Base-by-base conservation (phyloP, 371 early-diverging fungal species). In the Mucor piriformis region DNA sequence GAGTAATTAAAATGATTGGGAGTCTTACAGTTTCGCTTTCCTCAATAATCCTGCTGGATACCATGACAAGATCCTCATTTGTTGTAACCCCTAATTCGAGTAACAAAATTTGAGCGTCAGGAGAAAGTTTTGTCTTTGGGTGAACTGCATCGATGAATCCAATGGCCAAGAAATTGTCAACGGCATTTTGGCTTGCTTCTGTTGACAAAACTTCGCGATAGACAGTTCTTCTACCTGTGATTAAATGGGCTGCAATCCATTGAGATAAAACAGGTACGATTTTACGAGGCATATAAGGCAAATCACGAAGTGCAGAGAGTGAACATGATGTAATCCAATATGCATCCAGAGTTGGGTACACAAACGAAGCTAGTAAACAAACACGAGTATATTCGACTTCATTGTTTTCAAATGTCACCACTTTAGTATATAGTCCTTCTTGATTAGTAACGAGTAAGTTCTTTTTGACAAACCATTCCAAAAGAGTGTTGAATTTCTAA, bases 251-350 rank as follows among this genome's bases (percentile, higher is more conserved):
- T 6, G 81, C 81, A 50, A 81, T 81, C 81, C 81, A 81, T 48
- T 81, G 81, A 0, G 76, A 66, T 12, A 81, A 63, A 3, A 77
- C 62, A 52, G 81, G 81, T 1, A 77, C 77, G 23, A 71, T 71
- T 29, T 81, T 81, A 10, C 78, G 81, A 13, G 81, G 81, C 67
- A 81, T 73, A 40, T 59, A 81, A 13, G 74, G 78, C 23, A 81
- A 57, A 51, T 77, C 76, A n/a, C 75, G 74, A 10, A 81, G 53
- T 1, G 78, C 81, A 1, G 81, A 81, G 18, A 81, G 61, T 0
- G 81, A 81, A 35, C 81, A 81, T 0, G 78, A 74, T 0, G 81
- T 77, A 29, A 81, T 76, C 81, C 81, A 81, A 37, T 77, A 77
- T 10, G 80, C 80, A 56, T 81, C 81, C 21, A 81, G 46, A 0